Conservation (phyloP, 345 rosid species). For the Hibiscus syriacus region DNA sequence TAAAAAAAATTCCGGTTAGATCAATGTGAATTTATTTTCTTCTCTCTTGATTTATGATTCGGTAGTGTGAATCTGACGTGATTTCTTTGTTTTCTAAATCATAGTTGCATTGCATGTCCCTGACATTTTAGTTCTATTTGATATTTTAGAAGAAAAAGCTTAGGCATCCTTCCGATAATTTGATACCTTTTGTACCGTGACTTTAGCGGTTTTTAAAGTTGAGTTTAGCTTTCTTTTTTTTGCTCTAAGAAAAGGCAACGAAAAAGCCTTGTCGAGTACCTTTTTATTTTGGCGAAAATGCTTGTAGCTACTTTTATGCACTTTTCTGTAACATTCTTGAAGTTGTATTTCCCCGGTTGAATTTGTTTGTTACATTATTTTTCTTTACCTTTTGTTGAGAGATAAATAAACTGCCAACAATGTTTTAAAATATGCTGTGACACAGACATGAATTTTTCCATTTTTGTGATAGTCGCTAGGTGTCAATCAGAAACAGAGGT, state of each 20-base stretch:
- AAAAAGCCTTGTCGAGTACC: not conserved
- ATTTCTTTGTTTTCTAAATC: not conserved
- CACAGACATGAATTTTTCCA: not conserved
- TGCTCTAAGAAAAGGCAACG: not conserved
- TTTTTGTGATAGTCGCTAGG: slow-evolving; percentile 11
- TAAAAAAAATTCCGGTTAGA: no score
- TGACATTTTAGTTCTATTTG: not conserved
- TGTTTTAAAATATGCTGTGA: not conserved
- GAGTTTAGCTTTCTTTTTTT: not conserved
- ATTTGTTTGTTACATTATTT: not conserved
- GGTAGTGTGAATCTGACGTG: not conserved
- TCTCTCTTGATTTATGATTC: not conserved
- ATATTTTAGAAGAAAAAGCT: not conserved
- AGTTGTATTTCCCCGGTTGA: not conserved
- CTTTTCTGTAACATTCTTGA: not conserved
- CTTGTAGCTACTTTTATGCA: not conserved
- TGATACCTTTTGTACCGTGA: not conserved
- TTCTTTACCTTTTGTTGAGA: not conserved
- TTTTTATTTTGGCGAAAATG: not conserved
- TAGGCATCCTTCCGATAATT: not conserved
- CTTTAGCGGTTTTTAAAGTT: slow-evolving; percentile 1
- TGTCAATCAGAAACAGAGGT: no score
- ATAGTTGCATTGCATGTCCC: not conserved
- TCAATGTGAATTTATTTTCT: not conserved
- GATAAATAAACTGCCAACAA: not conserved